Evolutionary conservation across 306 rosid species (phyloP).

Genomic region (Argentina anserina): DNA sequence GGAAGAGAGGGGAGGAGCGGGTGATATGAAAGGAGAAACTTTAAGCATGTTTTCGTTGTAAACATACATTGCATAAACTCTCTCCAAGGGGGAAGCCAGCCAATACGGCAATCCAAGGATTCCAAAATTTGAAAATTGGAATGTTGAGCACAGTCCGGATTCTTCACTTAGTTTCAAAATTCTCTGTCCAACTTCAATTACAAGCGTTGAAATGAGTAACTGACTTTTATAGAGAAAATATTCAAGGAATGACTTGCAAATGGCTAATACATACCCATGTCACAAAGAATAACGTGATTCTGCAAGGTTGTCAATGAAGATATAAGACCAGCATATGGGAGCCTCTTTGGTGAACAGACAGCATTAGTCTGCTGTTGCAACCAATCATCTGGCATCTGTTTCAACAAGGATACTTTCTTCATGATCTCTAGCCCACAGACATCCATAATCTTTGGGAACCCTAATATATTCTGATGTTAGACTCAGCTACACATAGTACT

Average conservation of each 20-base stretch:
- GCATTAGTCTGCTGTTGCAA: conserved; percentile 40
- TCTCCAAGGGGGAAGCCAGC: conserved; percentile 57
- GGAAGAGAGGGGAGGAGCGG: background rate
- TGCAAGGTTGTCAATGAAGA: conserved; percentile 62
- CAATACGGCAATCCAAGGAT: conserved; percentile 87
- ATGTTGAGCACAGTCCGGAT: conserved; percentile 44
- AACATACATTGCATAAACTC: conserved; percentile 53
- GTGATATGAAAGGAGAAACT: background rate
- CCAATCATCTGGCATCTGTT: conserved; percentile 49
- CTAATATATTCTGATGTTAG: conserved; percentile 36
- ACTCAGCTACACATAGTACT: conserved; percentile 17
- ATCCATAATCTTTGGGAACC: conserved; percentile 54
- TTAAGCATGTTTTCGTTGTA: background rate
- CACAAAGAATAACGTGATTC: conserved; percentile 60
- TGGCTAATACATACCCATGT: conserved; percentile 45
- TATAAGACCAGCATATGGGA: conserved; percentile 54
- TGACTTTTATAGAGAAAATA: conserved; percentile 12
- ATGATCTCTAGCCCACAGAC: conserved; percentile 45
- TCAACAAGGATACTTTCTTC: conserved; percentile 51
- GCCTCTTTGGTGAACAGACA: conserved; percentile 32
- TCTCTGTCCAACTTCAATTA: conserved; percentile 73
- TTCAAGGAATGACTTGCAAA: conserved; percentile 11
- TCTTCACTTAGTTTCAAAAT: conserved; percentile 57
- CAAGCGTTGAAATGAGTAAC: conserved; percentile 21
- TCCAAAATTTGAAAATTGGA: conserved; percentile 69